Evolutionary conservation across 192 early-diverging fungal genomes (phyloP).

Genomic region (Diversispora epigaea): DNA sequence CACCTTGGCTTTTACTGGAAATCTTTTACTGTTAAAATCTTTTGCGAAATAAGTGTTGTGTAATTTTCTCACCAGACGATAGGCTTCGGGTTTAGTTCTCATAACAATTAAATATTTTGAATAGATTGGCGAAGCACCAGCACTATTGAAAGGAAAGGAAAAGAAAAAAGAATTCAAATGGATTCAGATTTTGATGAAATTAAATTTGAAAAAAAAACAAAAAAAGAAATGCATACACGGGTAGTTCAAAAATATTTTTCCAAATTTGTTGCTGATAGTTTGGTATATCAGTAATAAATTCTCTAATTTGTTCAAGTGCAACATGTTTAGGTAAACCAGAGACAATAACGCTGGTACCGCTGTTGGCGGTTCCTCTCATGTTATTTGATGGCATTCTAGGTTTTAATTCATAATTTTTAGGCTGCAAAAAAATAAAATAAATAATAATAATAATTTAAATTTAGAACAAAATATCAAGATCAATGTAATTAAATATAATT

Average conservation of each 20-base stretch:
- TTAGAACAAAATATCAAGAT: no score
- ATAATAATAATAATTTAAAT: no score
- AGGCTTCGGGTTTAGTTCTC: neutral
- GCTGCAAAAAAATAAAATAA: no score
- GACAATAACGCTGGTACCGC: neutral
- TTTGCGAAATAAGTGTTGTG: neutral
- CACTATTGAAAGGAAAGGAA: neutral
- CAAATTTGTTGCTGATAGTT: neutral
- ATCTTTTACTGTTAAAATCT: neutral
- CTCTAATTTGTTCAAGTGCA: neutral
- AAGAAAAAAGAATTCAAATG: no score
- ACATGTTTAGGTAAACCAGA: neutral
- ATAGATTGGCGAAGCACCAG: neutral
- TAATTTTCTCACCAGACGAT: neutral
- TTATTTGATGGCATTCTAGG: neutral
- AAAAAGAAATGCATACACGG: neutral
- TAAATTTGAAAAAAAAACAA: no score
- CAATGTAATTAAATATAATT: no score
- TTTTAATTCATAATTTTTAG: neutral
- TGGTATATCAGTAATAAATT: neutral
- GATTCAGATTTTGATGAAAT: no score
- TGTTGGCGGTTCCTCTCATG: neutral
- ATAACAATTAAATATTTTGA: neutral
- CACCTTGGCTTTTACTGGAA: neutral
- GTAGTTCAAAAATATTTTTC: neutral